A percentile compares a stretch with the other conserved stretches of the same genome.
phyloP scores from a whole-genome alignment of 169 alveolate genomes.

The Plasmodium inui region DNA sequence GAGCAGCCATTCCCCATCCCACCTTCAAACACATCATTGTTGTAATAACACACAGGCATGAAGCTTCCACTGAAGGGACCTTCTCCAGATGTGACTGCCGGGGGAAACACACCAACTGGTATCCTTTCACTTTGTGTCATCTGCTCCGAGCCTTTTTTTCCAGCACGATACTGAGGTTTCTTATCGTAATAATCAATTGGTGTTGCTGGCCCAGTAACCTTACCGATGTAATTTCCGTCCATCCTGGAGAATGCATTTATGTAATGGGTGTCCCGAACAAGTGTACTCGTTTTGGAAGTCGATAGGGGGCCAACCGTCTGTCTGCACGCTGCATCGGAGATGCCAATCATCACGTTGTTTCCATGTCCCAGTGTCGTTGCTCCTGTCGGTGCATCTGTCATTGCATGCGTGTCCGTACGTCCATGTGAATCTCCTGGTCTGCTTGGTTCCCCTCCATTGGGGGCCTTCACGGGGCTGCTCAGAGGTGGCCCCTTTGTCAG shows the following conservation, averaged over 20 bases:
- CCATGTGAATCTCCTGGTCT: not conserved
- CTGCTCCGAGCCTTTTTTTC: not conserved
- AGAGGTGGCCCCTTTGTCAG: not conserved
- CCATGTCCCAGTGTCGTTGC: no score
- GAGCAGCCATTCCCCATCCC: not conserved
- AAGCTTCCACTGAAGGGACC: not conserved
- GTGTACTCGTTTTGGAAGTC: conserved; percentile 20
- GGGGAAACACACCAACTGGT: not conserved
- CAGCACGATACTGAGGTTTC: conserved; percentile 26
- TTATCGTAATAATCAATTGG: conserved; percentile 21
- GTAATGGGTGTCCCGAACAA: conserved; percentile 22
- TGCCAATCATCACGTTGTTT: not conserved
- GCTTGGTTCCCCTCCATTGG: not conserved
- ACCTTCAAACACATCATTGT: not conserved
- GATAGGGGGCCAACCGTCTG: conserved; percentile 28
- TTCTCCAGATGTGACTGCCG: not conserved
- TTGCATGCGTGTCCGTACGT: not conserved
- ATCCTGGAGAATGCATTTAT: conserved; percentile 61
- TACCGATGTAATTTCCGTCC: conserved; percentile 49
- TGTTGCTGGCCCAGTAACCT: conserved; percentile 52
- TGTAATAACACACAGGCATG: not conserved
- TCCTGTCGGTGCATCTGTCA: not conserved
- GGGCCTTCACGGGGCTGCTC: not conserved
- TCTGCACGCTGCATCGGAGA: not conserved
- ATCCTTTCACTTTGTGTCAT: not conserved